Conservation (phyloP, 2,329 filamentous ascomycete species). For the Lachnum nothofagi region DNA sequence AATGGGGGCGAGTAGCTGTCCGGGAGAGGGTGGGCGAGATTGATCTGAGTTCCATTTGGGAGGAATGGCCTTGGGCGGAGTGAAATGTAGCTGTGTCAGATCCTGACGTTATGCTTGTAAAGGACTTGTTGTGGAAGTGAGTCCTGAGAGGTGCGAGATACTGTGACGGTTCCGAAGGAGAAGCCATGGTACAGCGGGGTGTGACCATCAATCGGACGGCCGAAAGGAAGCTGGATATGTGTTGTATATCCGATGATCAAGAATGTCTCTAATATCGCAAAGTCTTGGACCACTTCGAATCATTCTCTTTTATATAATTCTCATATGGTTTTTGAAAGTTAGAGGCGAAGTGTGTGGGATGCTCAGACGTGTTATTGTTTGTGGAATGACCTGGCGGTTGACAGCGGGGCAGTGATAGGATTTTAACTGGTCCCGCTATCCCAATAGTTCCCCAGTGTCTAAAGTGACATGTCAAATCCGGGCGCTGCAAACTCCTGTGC, state of each 20-base stretch:
- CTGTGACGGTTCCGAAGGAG: conserved; percentile 12
- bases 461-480: not conserved
- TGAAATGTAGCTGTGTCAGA: conserved; percentile 30
- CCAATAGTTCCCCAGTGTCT: not conserved
- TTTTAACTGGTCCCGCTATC: not conserved
- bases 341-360: not conserved
- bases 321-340: not conserved
- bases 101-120: conserved; percentile 25
- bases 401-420: not conserved
- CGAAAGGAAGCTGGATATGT: not conserved
- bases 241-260: not conserved
- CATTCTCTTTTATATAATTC: not conserved
- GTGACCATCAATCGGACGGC: not conserved
- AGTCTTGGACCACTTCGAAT: not conserved
- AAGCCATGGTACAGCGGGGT: conserved; percentile 14
- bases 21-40: conserved; percentile 4
- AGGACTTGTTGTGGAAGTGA: conserved; percentile 24
- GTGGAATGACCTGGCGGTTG: not conserved
- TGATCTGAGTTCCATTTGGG: conserved; percentile 19
- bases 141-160: conserved; percentile 19
- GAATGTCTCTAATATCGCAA: not conserved
- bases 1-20: conserved; percentile 6
- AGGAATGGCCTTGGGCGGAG: conserved; percentile 23
- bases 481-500: not conserved
- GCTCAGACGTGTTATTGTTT: not conserved